Evolutionary conservation across 1,284 basidiomycete genomes (phyloP).

Genomic region (Vanrija pseudolonga): DNA sequence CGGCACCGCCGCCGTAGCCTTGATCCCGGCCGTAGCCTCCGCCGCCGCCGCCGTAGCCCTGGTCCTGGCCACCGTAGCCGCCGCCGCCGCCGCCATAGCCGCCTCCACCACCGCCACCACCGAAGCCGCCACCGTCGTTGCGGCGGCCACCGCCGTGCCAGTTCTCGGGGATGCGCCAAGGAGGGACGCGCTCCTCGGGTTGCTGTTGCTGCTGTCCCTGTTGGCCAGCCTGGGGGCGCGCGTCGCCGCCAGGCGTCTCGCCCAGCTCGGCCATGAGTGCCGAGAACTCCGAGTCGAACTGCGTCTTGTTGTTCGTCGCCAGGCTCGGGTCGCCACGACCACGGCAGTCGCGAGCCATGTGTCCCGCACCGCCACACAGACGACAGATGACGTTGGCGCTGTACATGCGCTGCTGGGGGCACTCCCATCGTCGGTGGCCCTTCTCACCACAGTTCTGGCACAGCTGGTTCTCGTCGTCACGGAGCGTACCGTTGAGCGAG

Average conservation of each 20-base stretch:
- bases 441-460: constrained; percentile 94
- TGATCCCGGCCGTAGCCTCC: constrained; percentile 7
- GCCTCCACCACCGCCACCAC: constrained; percentile 20
- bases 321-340: constrained; percentile 52
- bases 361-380: constrained; percentile 85
- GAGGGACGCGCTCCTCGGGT: constrained; percentile 45
- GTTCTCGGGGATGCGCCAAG: constrained; percentile 53
- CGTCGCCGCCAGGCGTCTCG: constrained; percentile 57
- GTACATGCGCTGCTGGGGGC: constrained; percentile 92
- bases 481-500: constrained; percentile 94
- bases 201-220: constrained; percentile 14
- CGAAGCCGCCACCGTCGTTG: constrained; percentile 26
- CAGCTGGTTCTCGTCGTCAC: constrained; percentile 98
- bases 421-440: constrained; percentile 89
- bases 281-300: constrained; percentile 95
- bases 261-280: constrained; percentile 97
- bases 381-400: constrained; percentile 97
- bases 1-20: constrained; percentile 4
- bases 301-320: constrained; percentile 47
- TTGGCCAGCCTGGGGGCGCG: constrained; percentile 14
- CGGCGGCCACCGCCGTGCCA: constrained; percentile 43
- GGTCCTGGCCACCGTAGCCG: constrained; percentile 15
- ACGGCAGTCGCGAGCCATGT: constrained; percentile 95
- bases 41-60: constrained; percentile 9
- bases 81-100: constrained; percentile 3